These are phyloP conservation scores for Tieghemostelium lacteum DNA, from an alignment of 78 protist genomes.

Conservation along the genomic window DNA sequence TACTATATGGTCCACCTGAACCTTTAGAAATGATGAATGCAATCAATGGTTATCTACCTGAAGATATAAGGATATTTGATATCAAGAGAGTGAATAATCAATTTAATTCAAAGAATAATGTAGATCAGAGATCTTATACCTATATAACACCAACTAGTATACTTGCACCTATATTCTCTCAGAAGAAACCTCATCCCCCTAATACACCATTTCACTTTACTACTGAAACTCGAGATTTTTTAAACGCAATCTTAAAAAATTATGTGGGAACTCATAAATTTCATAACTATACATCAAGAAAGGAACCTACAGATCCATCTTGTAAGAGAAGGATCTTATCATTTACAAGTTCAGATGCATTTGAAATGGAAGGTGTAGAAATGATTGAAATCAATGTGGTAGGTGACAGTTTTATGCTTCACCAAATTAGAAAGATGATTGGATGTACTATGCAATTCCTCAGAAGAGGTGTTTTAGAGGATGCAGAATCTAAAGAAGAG, in stretches of 20 bases:
- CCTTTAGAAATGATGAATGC: slow-evolving; percentile 46
- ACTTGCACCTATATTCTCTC: slow-evolving; percentile 50
- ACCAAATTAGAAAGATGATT: slow-evolving; percentile 86
- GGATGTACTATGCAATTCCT: slow-evolving; percentile 55
- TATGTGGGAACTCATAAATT: slow-evolving; percentile 71
- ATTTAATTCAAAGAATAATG: slow-evolving; percentile 77
- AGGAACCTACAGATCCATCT: slow-evolving; percentile 31
- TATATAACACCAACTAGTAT: slow-evolving; percentile 76
- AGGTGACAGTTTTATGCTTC: slow-evolving; percentile 84
- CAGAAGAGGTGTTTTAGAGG: slow-evolving; percentile 50
- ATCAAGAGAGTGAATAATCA: slow-evolving; percentile 60
- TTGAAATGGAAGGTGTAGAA: slow-evolving; percentile 60
- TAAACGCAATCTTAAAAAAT: slow-evolving; percentile 19
- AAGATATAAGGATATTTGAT: slow-evolving; percentile 52
- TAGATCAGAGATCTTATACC: slow-evolving; percentile 61
- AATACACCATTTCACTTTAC: slow-evolving; percentile 14
- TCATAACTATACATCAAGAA: slow-evolving; percentile 74
- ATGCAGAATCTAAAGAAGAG: not conserved
- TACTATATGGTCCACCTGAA: slow-evolving; percentile 70
- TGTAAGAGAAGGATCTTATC: slow-evolving; percentile 49
- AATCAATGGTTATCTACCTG: slow-evolving; percentile 58
- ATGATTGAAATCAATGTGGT: slow-evolving; percentile 55
- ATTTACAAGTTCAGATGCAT: slow-evolving; percentile 75
- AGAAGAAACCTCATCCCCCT: not conserved
- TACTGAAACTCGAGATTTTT: not conserved